Evolutionary conservation across 106 monocot species (phyloP), one percentile per base, ranked within the genome.

Genomic region (Phalaenopsis aphrodite): DNA sequence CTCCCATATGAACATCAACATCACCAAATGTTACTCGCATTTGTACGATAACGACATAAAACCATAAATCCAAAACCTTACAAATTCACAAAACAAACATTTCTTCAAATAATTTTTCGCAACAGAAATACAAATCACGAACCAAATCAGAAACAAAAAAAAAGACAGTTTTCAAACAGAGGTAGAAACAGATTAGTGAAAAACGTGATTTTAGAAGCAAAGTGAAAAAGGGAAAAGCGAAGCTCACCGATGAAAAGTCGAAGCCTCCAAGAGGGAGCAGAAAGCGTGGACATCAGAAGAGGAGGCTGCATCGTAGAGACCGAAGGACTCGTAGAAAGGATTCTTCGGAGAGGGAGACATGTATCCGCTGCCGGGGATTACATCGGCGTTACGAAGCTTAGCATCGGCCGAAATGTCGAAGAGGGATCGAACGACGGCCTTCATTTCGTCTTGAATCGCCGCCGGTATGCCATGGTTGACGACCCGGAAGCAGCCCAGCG

Each of bases 331-430:
- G 79, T 87, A 90, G 17, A 85, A 81, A n/a, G 90, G 90, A 79
- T 87, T 87, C 47, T 52, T 52, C 8, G 58, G 64, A 42, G 81
- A 76, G 74, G 87, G 83, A 8, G 55, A 80, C 81, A 82, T 56
- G 83, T 90, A 90, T 58, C 90, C 90, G 77, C 90, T 90, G 12
- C 87, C 90, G 4, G 55, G 5, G 55, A 90, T 90, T 87, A 85
- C 24, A 75, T 90, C 85, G 36, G 41, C 15, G 77, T 85, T 90
- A 12, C 74, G 72, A 37, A 75, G 75, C 83, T 87, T 90, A 85
- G 77, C 69, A 16, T 90, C 85, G 45, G 55, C 85, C 21, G 90
- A 87, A 43, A 85, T 87, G n/a, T 85, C 81, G 79, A 87, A 85
- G 56, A 90, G 85, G 66, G 85, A 37, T 15, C 75, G 79, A 24